Base-by-base conservation (phyloP, 306 rosid genomes). In the Nissolia schottii region DNA sequence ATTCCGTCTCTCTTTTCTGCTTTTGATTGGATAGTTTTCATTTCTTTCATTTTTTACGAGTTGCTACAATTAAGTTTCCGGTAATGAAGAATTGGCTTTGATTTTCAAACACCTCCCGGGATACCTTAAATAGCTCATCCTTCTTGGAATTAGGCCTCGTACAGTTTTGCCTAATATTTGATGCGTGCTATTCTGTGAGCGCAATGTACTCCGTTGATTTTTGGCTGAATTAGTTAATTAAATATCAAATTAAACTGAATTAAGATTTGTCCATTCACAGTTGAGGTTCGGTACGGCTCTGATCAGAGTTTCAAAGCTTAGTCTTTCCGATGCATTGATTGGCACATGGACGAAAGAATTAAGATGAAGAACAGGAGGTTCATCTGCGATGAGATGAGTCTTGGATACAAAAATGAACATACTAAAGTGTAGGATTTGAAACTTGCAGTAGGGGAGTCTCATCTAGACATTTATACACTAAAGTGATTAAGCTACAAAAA, bases 21-120 rank as follows among this genome's bases (percentile, higher is more conserved):
- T 37, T 37, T 37, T 10, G 3, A 2, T 3, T 43, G 49, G 49
- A 43, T 13, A 43, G 5, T 54, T 24, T 54, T 24, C 16, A 54
- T 25, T 12, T 23, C 61, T 54, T 54, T 61, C 77, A 10, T 51
- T 70, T 54, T 56, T 67, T 59, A 67, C 24, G 35, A 75, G 32
- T 63, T 64, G 56, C 8, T 37, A 27, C 31, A 2, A 31, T 15
- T 35, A 62, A 19, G n/a, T 43, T 67, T 25, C 29, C 31, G 7
- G 32, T 25, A 37, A 74, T 12, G 46, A 54, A 64, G 1, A 50
- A 20, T 18, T 32, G 43, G 13, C 63, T n/a, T 4, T 55, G 62
- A 55, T 55, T 45, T 66, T 66, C 38, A n/a, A 18, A 8, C 60
- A 61, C 50, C 61, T 60, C 37, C 14, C 38, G 2, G 19, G 10